A percentile compares a stretch with the other conserved stretches of the same genome.
Evolutionary conservation across 2,329 filamentous ascomycete species (phyloP).

Genomic region (Diplodia corticola): DNA sequence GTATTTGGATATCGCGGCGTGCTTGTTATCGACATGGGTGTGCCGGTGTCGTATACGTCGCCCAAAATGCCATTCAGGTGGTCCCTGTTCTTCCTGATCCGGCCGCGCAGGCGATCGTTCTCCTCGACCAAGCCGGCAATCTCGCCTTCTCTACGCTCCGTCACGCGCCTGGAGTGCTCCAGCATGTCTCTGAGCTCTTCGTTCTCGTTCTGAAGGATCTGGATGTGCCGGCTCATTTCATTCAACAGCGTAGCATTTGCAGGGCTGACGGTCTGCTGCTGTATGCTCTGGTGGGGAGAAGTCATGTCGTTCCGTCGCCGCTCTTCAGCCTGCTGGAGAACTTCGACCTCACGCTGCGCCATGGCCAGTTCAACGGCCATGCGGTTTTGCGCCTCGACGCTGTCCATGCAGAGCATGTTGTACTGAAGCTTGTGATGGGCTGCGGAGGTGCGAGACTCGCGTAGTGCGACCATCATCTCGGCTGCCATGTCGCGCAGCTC

Average conservation of each 20-base stretch:
- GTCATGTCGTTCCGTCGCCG: slow-evolving; percentile 60
- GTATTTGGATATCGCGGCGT: slow-evolving; percentile 33
- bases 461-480: slow-evolving; percentile 54
- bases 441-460: slow-evolving; percentile 75
- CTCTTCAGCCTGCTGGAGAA: slow-evolving; percentile 73
- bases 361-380: slow-evolving; percentile 91
- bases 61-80: slow-evolving; percentile 62
- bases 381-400: slow-evolving; percentile 79
- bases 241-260: slow-evolving; percentile 58
- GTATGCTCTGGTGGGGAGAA: slow-evolving; percentile 54
- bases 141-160: slow-evolving; percentile 76
- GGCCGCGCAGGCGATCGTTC: slow-evolving; percentile 72
- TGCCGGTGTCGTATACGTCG: slow-evolving; percentile 59
- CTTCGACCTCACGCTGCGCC: slow-evolving; percentile 83
- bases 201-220: slow-evolving; percentile 67
- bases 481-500: slow-evolving; percentile 57
- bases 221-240: slow-evolving; percentile 56
- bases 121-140: slow-evolving; percentile 71
- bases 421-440: slow-evolving; percentile 91
- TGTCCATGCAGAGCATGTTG: slow-evolving; percentile 79
- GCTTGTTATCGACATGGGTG: slow-evolving; percentile 61
- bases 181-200: slow-evolving; percentile 64
- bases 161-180: slow-evolving; percentile 72
- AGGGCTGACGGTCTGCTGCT: slow-evolving; percentile 50
- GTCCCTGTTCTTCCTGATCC: slow-evolving; percentile 86